Percentiles rank a stretch among this genome's conserved stretches.
Conservation (phyloP, 768 basidiomycete genomes). For the Serendipita sp. region DNA sequence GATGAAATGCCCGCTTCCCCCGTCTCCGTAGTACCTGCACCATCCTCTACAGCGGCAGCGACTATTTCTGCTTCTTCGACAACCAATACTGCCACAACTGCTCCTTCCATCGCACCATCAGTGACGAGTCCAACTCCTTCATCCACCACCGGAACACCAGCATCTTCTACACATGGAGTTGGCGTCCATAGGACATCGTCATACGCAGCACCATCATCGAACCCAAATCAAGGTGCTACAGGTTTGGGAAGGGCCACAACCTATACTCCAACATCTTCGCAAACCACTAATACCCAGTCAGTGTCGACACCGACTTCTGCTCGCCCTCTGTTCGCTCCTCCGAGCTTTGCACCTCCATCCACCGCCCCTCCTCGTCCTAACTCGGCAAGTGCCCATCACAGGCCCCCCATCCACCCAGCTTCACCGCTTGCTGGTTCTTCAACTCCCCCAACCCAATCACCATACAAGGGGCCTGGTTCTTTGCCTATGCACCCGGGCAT, state of each 20-base stretch:
- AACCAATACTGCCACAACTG: background rate
- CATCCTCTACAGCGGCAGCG: background rate
- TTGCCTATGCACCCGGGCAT: background rate
- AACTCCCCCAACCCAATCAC: background rate
- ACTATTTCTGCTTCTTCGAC: background rate
- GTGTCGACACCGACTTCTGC: background rate
- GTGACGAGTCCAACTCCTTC: background rate
- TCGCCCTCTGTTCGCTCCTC: background rate
- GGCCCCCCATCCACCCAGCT: background rate
- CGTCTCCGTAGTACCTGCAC: background rate
- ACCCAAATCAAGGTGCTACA: background rate
- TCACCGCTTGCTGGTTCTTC: background rate
- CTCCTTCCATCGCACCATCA: background rate
- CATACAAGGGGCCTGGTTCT: background rate
- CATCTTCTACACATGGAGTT: background rate
- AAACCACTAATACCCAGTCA: background rate
- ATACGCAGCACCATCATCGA: background rate
- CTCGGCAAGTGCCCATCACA: background rate
- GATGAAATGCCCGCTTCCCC: constrained; percentile 11
- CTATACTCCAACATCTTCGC: background rate
- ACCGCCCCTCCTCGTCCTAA: background rate
- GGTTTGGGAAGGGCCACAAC: background rate
- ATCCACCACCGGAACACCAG: background rate
- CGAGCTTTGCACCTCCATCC: background rate
- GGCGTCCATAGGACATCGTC: background rate